Evolutionary conservation across 208 protist species (phyloP), one percentile per base, ranked within the genome.

Genomic region (Trypanosoma platydactyli): DNA sequence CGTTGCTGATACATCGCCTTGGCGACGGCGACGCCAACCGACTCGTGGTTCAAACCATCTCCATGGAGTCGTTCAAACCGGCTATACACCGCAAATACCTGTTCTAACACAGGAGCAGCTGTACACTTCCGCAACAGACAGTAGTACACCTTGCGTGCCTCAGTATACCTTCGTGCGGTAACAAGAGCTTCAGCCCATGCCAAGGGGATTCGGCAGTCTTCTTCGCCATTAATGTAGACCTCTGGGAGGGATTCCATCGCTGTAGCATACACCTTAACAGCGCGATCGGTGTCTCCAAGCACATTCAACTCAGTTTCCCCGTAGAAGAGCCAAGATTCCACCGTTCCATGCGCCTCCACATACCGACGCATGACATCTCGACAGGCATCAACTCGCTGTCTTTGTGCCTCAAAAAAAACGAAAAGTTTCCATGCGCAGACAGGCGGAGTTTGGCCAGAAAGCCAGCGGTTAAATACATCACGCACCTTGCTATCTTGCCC

Each of bases 391-490:
- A 66, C 56, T 4, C 72, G 68, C 6, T 71, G 67, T 38, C 73
- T 77, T 24, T 88, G 76, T 24, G 85, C 52, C 81, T 99, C 97
- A 59, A 98, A 91, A 30, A 98, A 93, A 15, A 95, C 90, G 71
- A 92, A 98, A 12, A 97, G 72, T 55, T 94, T 84, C 89, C 95
- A 99, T 7, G 96, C 97, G 64, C 71, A 91, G 11, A 22, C 45
- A 20, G 86, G 86, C 6, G 77, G 81, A 9, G 97, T 94, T 24
- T 97, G 64, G 86, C 94, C 98, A 46, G 88, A 69, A 54, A 99
- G 91, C 97, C 98, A 99, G 29, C 97, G 87, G 52, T 98, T 92
- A 73, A 99, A 99, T 4, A 99, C 48, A 3, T 97, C 78, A 9
- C 98, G 82, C 58, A 81, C 80, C 40, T 71, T 66, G 25, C 77